These are phyloP conservation scores for Tylopilus sp. DNA, from an alignment of 1,284 basidiomycete species.

Conservation along the genomic window DNA sequence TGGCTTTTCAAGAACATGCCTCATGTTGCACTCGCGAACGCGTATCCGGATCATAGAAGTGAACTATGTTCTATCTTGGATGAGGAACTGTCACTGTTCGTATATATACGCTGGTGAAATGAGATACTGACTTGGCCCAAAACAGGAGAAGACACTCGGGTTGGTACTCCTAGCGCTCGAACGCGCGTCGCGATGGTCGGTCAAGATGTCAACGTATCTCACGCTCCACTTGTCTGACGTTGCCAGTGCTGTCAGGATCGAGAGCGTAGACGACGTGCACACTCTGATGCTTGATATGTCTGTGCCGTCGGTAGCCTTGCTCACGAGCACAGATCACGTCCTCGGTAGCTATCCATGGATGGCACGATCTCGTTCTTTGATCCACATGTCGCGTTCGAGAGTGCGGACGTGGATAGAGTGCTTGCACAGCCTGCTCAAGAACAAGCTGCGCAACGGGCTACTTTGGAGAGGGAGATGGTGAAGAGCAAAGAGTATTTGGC, in stretches of 20 bases:
- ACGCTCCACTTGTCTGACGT: too few relatives aligned
- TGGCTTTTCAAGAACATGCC: slow-evolving; percentile 59
- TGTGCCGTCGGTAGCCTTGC: too few relatives aligned
- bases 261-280: too few relatives aligned
- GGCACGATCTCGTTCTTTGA: slow-evolving; percentile 72
- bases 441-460: slow-evolving; percentile 40
- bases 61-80: slow-evolving; percentile 43
- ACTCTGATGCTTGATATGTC: too few relatives aligned
- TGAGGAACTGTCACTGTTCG: slow-evolving; percentile 51
- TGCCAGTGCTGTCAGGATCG: too few relatives aligned
- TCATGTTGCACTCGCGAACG: slow-evolving; percentile 55
- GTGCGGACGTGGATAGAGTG: slow-evolving; percentile 60
- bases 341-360: slow-evolving; percentile 54
- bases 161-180: slow-evolving; percentile 61
- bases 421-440: slow-evolving; percentile 56
- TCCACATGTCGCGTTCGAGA: slow-evolving; percentile 54
- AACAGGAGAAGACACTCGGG: slow-evolving; percentile 67
- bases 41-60: slow-evolving; percentile 53
- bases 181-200: too few relatives aligned
- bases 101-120: too few relatives aligned
- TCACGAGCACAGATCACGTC: slow-evolving; percentile 75
- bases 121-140: slow-evolving; percentile 14
- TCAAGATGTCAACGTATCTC: too few relatives aligned
- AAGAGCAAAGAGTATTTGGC: too few relatives aligned
- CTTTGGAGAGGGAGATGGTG: slow-evolving; percentile 46